Conservation (phyloP, 164 flowering plant genomes). For the Stephania japonica region DNA sequence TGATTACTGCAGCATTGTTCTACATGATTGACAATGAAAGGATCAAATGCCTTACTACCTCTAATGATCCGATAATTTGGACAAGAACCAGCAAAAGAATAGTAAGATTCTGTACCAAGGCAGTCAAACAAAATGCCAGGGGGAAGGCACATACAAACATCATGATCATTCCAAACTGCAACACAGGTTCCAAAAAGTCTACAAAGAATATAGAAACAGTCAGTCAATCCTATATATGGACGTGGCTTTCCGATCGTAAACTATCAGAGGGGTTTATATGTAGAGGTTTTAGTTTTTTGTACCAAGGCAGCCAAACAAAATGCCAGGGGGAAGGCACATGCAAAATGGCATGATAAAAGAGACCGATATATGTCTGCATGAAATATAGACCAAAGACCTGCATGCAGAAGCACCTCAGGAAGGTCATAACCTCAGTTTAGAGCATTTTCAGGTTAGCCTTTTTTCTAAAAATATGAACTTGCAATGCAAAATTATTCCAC, state of each 20-base stretch:
- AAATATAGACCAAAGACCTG: constrained; percentile 97
- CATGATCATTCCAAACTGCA: constrained; percentile 98
- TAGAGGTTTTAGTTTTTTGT: neutral
- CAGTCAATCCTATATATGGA: neutral
- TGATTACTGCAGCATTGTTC: constrained; percentile 79
- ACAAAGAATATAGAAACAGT: constrained; percentile 19
- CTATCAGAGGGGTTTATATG: neutral
- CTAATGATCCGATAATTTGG: neutral
- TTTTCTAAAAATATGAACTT: too few relatives aligned
- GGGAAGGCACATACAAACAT: constrained; percentile 99
- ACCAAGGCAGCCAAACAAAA: too few relatives aligned
- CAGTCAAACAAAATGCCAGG: constrained; percentile 68
- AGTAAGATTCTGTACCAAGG: constrained; percentile 42
- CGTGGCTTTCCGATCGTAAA: neutral
- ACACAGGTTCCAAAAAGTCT: constrained; percentile 80
- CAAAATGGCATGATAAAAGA: constrained; percentile 79
- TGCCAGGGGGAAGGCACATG: too few relatives aligned
- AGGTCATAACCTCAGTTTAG: neutral
- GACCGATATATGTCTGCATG: constrained; percentile 89
- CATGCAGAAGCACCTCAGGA: constrained; percentile 10
- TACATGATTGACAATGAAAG: constrained; percentile 15
- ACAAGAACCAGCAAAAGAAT: neutral
- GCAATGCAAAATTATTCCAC: too few relatives aligned
- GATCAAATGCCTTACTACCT: neutral
- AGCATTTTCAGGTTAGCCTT: too few relatives aligned